Base-by-base conservation (phyloP, 164 flowering plant genomes). In the Tetracentron sinense region DNA sequence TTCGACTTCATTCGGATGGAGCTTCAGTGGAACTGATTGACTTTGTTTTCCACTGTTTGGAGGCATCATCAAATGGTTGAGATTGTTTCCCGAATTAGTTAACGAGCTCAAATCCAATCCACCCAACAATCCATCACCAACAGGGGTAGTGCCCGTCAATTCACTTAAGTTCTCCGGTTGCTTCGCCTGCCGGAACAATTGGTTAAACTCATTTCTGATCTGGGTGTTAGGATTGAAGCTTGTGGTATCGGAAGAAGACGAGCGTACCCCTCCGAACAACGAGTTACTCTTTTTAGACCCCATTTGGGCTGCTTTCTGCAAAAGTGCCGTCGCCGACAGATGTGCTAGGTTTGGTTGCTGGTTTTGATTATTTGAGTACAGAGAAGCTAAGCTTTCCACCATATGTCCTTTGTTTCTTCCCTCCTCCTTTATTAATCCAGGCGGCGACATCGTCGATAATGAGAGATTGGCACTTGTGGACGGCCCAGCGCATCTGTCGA, bases 251-350 rank as follows among this genome's bases (percentile, higher is more conserved):
- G 70, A 64, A 16, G 70, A 62, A 28, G 78, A n/a, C n/a, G n/a
- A 69, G 26, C 56, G 73, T 64, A 78, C 68, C 6, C 69, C 60
- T 6, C 83, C 79, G 17, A 64, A 30, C 0, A 74, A 50, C 5
- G 74, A 66, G 58, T 73, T 77, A 79, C 82, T 81, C 17, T 76
- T 65, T 12, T 88, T 74, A 0, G 90, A 85, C 1, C 93, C 93
- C 86, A 88, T 83, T 65, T 88, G 90, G 0, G 95, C 86, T 19
- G 95, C 91, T 57, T 81, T 85, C 63, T 88, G 95, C 16, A 88
- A 57, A 16, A 85, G 81, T 5, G 91, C 87, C 0, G 90, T 87
- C 16, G 93, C 93, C 0, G 93, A 85, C 78, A 83, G 76, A 68
- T 76, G 83, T 38, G n/a, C n/a, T n/a, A n/a, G n/a, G n/a, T n/a